Evolutionary conservation across 352 stramenopile species (phyloP).

Genomic region (Phytopythium vexans): DNA sequence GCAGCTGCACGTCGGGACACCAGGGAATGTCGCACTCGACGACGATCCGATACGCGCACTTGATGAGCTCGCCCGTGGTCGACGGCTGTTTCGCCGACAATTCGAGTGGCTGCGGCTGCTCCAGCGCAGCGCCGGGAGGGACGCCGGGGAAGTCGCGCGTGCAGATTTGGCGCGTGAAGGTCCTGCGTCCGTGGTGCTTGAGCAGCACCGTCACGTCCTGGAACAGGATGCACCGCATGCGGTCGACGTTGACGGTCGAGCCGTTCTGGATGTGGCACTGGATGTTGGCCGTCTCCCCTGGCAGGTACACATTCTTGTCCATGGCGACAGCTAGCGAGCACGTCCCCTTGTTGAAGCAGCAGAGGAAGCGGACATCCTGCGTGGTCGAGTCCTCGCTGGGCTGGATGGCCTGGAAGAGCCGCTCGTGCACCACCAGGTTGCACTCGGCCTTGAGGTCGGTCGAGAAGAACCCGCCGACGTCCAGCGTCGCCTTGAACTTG

Average conservation of each 20-base stretch:
- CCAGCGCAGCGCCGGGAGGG: constrained; percentile 17
- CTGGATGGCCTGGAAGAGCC: constrained; percentile 37
- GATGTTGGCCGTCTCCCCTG: constrained; percentile 55
- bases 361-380: constrained; percentile 52
- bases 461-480: constrained; percentile 54
- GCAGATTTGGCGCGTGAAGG: constrained; percentile 40
- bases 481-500: constrained; percentile 71
- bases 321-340: constrained; percentile 55
- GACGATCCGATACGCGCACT: constrained; percentile 55
- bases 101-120: constrained; percentile 50
- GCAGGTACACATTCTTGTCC: constrained; percentile 74
- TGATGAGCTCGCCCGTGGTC: constrained; percentile 43
- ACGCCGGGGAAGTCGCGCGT: constrained; percentile 47
- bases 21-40: constrained; percentile 67
- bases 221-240: constrained; percentile 55
- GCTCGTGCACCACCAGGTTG: constrained; percentile 53
- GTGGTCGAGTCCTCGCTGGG: constrained; percentile 53
- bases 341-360: constrained; percentile 56
- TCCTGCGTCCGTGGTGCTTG: constrained; percentile 23
- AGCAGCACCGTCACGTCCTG: constrained; percentile 45
- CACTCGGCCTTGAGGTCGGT: constrained; percentile 64
- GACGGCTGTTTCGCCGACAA: constrained; percentile 36
- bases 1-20: constrained; percentile 55
- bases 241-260: constrained; percentile 50
- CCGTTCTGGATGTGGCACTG: constrained; percentile 60